A percentile compares a stretch with the other conserved stretches of the same genome.
Evolutionary conservation across 768 basidiomycete genomes (phyloP).

Genomic region (Lactarius akahatsu): DNA sequence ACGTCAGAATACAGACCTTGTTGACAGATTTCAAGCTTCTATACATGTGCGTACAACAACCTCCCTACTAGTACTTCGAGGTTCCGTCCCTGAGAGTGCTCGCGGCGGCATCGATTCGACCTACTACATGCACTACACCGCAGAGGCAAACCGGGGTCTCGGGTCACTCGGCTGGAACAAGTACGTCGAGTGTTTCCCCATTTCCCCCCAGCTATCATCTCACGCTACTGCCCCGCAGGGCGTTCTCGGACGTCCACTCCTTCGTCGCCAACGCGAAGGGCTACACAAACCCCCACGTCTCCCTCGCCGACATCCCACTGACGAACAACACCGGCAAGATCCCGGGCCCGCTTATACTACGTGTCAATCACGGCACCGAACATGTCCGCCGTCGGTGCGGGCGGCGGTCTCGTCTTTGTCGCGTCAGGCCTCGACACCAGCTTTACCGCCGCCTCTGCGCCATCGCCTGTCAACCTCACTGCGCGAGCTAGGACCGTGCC

Average conservation of each 20-base stretch:
- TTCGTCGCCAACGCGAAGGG: constrained; percentile 48
- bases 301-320: constrained; percentile 33
- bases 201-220: no score
- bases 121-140: no score
- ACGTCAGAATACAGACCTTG: no score
- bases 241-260: constrained; percentile 49
- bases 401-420: constrained; percentile 39
- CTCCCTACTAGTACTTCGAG: no score
- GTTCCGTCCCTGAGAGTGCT: constrained; percentile 45
- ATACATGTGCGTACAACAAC: no score
- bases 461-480: no score
- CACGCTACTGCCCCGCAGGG: constrained; percentile 26
- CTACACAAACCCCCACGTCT: constrained; percentile 43
- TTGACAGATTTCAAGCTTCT: no score
- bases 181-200: constrained; percentile 29
- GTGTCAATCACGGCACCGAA: constrained; percentile 45
- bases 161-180: constrained; percentile 60
- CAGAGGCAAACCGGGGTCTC: constrained; percentile 62
- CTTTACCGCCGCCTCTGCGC: constrained; percentile 32
- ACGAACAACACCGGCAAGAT: constrained; percentile 46
- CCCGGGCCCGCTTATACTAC: constrained; percentile 47
- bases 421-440: constrained; percentile 36
- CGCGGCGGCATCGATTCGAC: constrained; percentile 45
- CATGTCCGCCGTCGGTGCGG: constrained; percentile 40
- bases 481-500: no score